Conservation (phyloP, 768 basidiomycete species). For the Tricholoma terreum region DNA sequence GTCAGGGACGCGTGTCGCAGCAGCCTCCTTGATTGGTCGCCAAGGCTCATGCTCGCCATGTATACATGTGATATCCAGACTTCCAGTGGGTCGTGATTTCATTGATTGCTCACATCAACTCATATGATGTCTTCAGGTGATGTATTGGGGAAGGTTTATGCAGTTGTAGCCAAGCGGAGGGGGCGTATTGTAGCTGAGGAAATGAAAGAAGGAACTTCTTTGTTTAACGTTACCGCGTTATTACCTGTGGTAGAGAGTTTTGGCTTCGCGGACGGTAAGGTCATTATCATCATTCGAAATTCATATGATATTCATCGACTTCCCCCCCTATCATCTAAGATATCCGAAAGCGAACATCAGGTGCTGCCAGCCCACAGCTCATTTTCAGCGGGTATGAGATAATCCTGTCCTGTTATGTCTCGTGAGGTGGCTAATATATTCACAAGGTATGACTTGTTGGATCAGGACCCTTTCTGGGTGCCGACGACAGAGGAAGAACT, state of each 20-base stretch:
- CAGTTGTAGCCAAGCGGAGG: conserved; percentile 86
- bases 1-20: conserved; percentile 88
- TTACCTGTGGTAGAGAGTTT: conserved; percentile 97
- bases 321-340: conserved; percentile 61
- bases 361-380: conserved; percentile 94
- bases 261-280: conserved; percentile 91
- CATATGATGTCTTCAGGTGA: conserved; percentile 58
- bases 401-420: neutral
- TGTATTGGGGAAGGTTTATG: conserved; percentile 96
- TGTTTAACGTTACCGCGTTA: conserved; percentile 89
- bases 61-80: conserved; percentile 99
- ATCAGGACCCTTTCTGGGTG: conserved; percentile 97
- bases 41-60: conserved; percentile 95
- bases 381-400: conserved; percentile 88
- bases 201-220: conserved; percentile 96
- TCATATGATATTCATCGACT: neutral
- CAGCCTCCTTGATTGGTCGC: conserved; percentile 95
- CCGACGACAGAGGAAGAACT: conserved; percentile 96
- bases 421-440: conserved; percentile 14
- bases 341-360: conserved; percentile 93
- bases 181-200: conserved; percentile 95
- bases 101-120: conserved; percentile 8
- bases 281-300: conserved; percentile 3
- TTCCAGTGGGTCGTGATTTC: conserved; percentile 62
- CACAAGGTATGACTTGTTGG: conserved; percentile 83